Conservation (phyloP, 345 rosid species). For the Sonneratia caseolaris region DNA sequence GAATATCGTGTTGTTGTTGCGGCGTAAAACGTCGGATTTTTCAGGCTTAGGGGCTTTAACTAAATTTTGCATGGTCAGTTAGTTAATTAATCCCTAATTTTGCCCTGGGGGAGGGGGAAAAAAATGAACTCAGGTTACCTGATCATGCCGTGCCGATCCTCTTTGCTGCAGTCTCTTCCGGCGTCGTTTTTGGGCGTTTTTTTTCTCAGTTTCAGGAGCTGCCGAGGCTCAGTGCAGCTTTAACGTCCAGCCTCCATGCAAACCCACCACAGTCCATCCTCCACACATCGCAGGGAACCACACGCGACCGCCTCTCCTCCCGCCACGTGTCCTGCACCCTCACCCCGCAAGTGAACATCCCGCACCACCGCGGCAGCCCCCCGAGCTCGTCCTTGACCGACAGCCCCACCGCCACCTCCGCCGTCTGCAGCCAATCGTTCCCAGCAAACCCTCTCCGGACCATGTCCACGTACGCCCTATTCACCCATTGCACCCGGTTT, state of each 20-base stretch:
- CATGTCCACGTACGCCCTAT: slow-evolving; percentile 32
- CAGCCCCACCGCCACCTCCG: slow-evolving; percentile 25
- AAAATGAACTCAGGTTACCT: neutral
- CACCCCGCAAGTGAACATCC: slow-evolving; percentile 33
- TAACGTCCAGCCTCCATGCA: slow-evolving; percentile 58
- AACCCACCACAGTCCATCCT: slow-evolving; percentile 44
- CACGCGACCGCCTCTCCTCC: slow-evolving; percentile 25
- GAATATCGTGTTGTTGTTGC: no score
- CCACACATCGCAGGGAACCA: slow-evolving; percentile 56
- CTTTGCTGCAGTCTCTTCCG: neutral
- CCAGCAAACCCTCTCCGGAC: slow-evolving; percentile 14
- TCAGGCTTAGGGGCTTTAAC: neutral
- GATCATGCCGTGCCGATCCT: neutral
- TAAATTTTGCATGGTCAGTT: no score
- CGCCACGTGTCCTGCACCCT: slow-evolving; percentile 31
- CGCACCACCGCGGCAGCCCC: slow-evolving; percentile 8
- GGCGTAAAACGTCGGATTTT: neutral
- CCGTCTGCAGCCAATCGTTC: neutral
- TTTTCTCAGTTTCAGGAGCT: neutral
- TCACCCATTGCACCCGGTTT: slow-evolving; percentile 37
- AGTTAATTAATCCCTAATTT: neutral
- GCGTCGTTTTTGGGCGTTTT: neutral
- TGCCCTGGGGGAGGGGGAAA: neutral
- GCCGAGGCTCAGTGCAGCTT: slow-evolving; percentile 42
- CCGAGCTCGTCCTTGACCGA: slow-evolving; percentile 18